A percentile compares a stretch with the other conserved stretches of the same genome.
Conservation (phyloP, 75 land plant species). For the Pinus tabuliformis region DNA sequence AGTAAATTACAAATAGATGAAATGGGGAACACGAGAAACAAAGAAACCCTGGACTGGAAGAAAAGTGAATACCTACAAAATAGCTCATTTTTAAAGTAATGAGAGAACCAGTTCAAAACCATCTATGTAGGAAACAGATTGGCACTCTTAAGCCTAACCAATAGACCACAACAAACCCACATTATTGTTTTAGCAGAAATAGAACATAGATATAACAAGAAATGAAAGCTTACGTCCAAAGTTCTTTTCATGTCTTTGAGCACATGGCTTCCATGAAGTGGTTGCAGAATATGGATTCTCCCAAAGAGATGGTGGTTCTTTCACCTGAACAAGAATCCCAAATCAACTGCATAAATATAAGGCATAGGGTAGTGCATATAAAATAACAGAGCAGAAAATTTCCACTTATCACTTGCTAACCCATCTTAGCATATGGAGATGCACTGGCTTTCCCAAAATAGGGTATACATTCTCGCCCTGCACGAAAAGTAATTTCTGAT, state of each 20-base stretch:
- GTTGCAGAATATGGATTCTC: slow-evolving; percentile 91
- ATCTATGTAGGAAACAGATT: no score
- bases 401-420: neutral
- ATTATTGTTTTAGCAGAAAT: neutral
- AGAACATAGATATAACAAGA: neutral
- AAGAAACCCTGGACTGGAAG: no score
- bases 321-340: slow-evolving; percentile 37
- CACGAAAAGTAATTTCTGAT: neutral
- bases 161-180: no score
- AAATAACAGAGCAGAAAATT: neutral
- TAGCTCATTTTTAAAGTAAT: no score
- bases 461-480: neutral
- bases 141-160: no score
- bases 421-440: neutral
- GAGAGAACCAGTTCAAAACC: no score
- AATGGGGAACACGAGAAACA: no score
- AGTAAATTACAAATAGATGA: no score
- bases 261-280: slow-evolving; percentile 91
- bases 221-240: neutral
- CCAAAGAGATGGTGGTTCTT: slow-evolving; percentile 81
- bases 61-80: no score
- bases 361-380: neutral
- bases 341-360: neutral
- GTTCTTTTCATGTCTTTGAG: slow-evolving; percentile 46
- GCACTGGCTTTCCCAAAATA: neutral